Evolutionary conservation across 1,284 basidiomycete species (phyloP), one percentile per base, ranked within the genome.

Genomic region (Schizophyllum amplum): DNA sequence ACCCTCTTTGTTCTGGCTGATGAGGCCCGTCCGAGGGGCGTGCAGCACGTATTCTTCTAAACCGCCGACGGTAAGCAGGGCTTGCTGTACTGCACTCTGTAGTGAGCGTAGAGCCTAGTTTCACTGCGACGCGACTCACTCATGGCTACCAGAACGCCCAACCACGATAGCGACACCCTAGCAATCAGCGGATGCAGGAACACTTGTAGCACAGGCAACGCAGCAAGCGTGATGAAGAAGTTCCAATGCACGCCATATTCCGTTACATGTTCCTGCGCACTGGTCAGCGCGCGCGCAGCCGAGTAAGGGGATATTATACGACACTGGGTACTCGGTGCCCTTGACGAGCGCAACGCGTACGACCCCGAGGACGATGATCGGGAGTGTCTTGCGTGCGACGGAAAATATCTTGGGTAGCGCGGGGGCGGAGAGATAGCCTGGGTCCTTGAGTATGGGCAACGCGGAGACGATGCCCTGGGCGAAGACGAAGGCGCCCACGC

Each of bases 221-320:
- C 61, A 0, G 86, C 93, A 13, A 99, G 77, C 0, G 97, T 98
- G 65, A 98, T 82, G 79, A 99, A 99, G 71, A 99, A 99, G 70
- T 99, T 99, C 97, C 97, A 99, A 67, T 98, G 95, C 0, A 86
- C 85, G 1, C 97, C 97, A 63, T 99, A 99, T 73, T 99, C 96
- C 0, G 93, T 87, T 49, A 91, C 85, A 63, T 99, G 97, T 76
- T 99, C 96, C 93, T 95, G 62, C 4, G 57, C 4, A 49, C 15
- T 55, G n/a, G 49, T 33, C 47, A 50, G 50, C 47, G 55, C 20
- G 48, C 11, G n/a, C 22, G 24, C 17, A 50, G 2, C 2, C 20
- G 52, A n/a, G 24, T n/a, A 50, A 55, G 47, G n/a, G n/a, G n/a
- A n/a, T 11, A 24, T 20, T 26, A n/a, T 33, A 53, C 67, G 83